Conservation (phyloP, 225 moss, liverwort and hornwort genomes). For the Marchantia polymorpha region DNA sequence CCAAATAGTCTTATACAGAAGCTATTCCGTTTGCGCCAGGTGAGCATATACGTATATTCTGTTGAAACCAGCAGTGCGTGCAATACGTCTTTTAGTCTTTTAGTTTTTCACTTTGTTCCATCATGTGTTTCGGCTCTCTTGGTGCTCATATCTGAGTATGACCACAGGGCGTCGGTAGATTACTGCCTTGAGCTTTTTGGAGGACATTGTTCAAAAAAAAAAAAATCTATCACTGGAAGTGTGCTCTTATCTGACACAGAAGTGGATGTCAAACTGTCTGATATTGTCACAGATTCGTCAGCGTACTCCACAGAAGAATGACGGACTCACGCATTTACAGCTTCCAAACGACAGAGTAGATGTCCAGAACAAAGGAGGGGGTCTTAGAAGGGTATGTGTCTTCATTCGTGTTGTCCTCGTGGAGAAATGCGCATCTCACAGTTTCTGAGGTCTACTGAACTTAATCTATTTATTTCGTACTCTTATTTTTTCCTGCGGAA, state of each 20-base stretch:
- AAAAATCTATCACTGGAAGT: not conserved
- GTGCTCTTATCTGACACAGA: too few species aligned
- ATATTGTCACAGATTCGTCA: conserved; percentile 12
- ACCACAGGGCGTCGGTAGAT: too few species aligned
- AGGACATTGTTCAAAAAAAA: not conserved
- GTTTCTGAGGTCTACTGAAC: not conserved
- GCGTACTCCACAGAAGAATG: not conserved
- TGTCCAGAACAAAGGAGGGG: not conserved
- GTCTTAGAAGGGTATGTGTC: conserved; percentile 2
- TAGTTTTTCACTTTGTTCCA: not conserved
- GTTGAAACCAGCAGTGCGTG: not conserved
- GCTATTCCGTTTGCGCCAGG: conserved; percentile 91
- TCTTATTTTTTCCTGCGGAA: too few species aligned
- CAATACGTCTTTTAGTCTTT: not conserved
- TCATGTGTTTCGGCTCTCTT: not conserved
- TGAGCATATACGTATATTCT: conserved; percentile 14
- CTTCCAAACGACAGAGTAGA: not conserved
- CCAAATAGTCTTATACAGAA: conserved; percentile 80
- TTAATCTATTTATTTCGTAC: not conserved
- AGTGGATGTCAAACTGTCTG: not conserved
- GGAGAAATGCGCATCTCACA: not conserved
- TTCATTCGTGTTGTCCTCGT: too few species aligned
- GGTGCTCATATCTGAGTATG: too few species aligned
- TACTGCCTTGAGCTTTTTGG: too few species aligned
- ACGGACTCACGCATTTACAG: conserved; percentile 12